Conservation (phyloP, 176 grass and related monocot species). For the Ananas comosus region DNA sequence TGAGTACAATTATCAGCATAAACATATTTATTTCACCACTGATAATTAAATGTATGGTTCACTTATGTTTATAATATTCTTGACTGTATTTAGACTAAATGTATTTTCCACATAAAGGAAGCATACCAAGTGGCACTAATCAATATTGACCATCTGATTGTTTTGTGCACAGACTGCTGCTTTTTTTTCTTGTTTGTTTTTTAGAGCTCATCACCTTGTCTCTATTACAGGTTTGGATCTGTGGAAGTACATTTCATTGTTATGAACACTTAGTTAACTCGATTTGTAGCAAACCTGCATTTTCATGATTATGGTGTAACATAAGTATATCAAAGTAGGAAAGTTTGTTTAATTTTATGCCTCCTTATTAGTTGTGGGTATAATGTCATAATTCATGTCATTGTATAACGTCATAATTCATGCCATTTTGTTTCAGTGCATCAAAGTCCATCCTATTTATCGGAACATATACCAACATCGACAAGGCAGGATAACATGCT, state of each 20-base stretch:
- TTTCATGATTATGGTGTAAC: neutral
- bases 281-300: neutral
- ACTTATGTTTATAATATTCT: too few relatives aligned
- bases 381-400: constrained; percentile 7
- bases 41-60: too few relatives aligned
- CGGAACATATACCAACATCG: constrained; percentile 35
- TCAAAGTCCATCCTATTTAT: constrained; percentile 49
- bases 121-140: too few relatives aligned
- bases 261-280: neutral
- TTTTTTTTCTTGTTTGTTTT: neutral
- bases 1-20: neutral
- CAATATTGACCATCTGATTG: neutral
- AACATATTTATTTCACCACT: too few relatives aligned
- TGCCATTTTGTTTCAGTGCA: constrained; percentile 48
- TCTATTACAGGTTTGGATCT: neutral
- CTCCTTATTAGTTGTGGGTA: neutral
- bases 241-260: too few relatives aligned
- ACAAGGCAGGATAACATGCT: constrained; percentile 56
- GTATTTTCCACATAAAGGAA: too few relatives aligned
- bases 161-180: neutral
- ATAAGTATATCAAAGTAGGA: neutral
- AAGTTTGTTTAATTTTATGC: neutral
- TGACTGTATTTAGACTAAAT: too few relatives aligned
- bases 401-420: neutral
- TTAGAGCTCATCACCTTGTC: neutral